Base-by-base conservation (phyloP, 305 asterid species). In the Solanum hybrid region DNA sequence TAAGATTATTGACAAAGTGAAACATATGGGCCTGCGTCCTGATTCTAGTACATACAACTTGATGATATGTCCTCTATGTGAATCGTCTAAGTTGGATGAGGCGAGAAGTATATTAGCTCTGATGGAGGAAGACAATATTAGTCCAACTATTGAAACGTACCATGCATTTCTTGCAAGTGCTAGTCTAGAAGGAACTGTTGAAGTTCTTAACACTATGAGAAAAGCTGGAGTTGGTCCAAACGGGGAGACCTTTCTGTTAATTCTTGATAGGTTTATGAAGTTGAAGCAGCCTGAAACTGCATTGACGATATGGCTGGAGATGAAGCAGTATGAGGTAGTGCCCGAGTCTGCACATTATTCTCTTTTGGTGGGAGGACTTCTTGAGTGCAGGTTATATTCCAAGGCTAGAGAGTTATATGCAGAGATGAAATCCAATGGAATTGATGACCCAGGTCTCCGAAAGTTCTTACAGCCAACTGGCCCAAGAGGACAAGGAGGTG, bases 61-160 rank as follows among this genome's bases (percentile, higher is more conserved):
- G 64, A 94, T 97, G 66, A 94, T 97, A 92, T 51, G 64, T 46
- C 97, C 99, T 34, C 98, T 97, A 71, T 96, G 99, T 69, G 95
- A 94, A 90, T 94, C 93, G 79, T 87, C 14, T 37, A 96, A 92
- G 93, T 91, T 93, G 37, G 94, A 91, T 42, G 98, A 94, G 82
- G 99, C 98, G 6, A 97, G 94, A 92, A 86, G 12, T 42, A 69
- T 96, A 86, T 86, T 97, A 87, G 91, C 93, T 27, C 86, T 90
- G 92, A 97, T 97, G 99, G 86, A 94, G 20, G 93, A 69, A 86
- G 94, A 96, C 10, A 94, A 89, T 79, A 87, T 95, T 78, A 92
- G 91, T 89, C 97, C 98, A 20, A 95, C 94, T 17, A 89, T 91
- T 17, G 98, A 94, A 26, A 96, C 98, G 2, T 96, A 93, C 90